Evolutionary conservation across 2,329 filamentous ascomycete species (phyloP).

Genomic region (Ophiostoma piceae): DNA sequence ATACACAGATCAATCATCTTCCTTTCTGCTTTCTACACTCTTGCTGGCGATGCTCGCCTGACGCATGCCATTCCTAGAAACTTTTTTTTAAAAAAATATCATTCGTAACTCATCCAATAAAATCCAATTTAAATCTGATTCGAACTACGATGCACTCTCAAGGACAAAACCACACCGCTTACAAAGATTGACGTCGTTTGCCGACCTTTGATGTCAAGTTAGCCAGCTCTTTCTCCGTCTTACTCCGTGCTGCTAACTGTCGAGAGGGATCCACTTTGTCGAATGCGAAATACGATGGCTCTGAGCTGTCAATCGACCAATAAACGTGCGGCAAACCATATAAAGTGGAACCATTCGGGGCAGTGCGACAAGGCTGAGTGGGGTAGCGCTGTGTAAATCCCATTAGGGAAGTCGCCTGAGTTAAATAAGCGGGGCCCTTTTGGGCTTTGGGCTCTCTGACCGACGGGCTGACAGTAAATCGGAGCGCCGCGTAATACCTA

Average conservation of each 20-base stretch:
- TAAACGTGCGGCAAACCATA: background rate
- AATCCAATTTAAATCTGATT: background rate
- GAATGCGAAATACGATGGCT: background rate
- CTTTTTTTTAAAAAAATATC: too few species aligned
- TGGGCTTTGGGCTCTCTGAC: background rate
- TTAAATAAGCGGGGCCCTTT: background rate
- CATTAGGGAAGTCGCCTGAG: constrained; percentile 4
- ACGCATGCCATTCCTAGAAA: too few species aligned
- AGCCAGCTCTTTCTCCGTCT: constrained; percentile 2
- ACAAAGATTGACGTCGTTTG: constrained; percentile 6
- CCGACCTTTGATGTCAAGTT: background rate
- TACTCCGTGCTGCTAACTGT: background rate
- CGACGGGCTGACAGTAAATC: background rate
- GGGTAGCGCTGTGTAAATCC: constrained; percentile 10
- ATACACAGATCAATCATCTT: too few species aligned
- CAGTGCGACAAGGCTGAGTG: constrained; percentile 10
- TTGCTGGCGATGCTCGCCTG: too few species aligned
- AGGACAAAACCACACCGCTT: background rate
- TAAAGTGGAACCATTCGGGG: background rate
- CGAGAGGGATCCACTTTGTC: background rate
- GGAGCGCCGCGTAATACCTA: constrained; percentile 10
- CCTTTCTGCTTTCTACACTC: too few species aligned
- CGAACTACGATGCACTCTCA: background rate
- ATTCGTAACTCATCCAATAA: background rate
- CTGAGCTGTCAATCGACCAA: background rate